Percentiles rank a stretch among this genome's conserved stretches.
Evolutionary conservation across 345 rosid species (phyloP).

Genomic region (Odontarrhena argentea): DNA sequence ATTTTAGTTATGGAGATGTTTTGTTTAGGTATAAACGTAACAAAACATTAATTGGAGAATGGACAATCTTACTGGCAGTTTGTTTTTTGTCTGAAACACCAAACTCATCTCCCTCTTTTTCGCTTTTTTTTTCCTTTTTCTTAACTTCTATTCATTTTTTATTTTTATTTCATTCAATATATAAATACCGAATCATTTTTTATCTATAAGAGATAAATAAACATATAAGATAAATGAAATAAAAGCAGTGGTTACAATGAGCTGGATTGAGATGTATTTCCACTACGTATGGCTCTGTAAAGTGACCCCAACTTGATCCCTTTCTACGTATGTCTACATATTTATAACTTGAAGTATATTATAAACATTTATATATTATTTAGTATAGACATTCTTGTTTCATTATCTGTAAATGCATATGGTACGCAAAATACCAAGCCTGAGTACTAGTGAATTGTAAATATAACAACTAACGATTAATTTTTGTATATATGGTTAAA

Average conservation of each 20-base stretch:
- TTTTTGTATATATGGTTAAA: not conserved
- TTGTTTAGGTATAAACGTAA: constrained; percentile 26
- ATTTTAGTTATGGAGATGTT: constrained; percentile 38
- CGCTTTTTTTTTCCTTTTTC: constrained; percentile 20
- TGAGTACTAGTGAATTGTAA: not conserved
- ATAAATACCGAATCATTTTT: not conserved
- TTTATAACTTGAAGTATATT: not conserved
- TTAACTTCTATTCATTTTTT: not conserved
- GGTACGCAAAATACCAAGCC: constrained; percentile 1
- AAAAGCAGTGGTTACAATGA: constrained; percentile 46
- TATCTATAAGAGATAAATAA: constrained; percentile 21
- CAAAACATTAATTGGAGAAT: constrained; percentile 43
- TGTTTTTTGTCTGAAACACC: constrained; percentile 44
- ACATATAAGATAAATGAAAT: constrained; percentile 1
- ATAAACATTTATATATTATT: not conserved
- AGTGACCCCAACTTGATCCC: constrained; percentile 40
- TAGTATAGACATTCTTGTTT: not conserved
- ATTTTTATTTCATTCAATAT: constrained; percentile 4
- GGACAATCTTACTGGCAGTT: constrained; percentile 43
- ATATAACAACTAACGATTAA: no score
- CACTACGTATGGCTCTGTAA: constrained; percentile 45
- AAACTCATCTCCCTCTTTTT: constrained; percentile 39
- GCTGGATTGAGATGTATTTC: constrained; percentile 45
- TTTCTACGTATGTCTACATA: constrained; percentile 36
- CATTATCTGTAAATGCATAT: no score